These are phyloP conservation scores for Neostapfia colusana DNA, from an alignment of 176 grass and related monocot genomes.

Conservation along the genomic window DNA sequence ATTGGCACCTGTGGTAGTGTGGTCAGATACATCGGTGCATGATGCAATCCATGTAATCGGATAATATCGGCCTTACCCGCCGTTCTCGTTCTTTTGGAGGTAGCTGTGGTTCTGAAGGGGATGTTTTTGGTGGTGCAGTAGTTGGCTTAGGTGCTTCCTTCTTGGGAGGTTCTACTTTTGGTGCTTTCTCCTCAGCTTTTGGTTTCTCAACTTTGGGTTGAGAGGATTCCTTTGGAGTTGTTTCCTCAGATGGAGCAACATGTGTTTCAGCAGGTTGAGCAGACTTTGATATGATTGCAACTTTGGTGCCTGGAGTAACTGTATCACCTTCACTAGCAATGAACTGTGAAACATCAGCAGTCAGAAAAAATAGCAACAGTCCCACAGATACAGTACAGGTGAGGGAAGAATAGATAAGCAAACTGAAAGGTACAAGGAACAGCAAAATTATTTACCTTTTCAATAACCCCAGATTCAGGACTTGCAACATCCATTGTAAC, in stretches of 20 bases:
- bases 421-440: constrained; percentile 17
- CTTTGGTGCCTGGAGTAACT: constrained; percentile 88
- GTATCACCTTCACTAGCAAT: constrained; percentile 87
- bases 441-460: constrained; percentile 57
- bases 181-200: constrained; percentile 51
- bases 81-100: constrained; percentile 97
- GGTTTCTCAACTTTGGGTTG: constrained; percentile 44
- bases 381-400: neutral
- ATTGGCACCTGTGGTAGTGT: constrained; percentile 68
- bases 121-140: constrained; percentile 48
- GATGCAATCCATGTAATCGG: neutral
- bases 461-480: constrained; percentile 80
- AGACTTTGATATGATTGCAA: constrained; percentile 97
- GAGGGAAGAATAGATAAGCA: neutral
- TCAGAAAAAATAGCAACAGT: constrained; percentile 20
- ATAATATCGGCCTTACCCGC: constrained; percentile 52
- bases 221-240: constrained; percentile 59
- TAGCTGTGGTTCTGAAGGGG: constrained; percentile 89
- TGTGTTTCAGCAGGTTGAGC: constrained; percentile 73
- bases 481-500: constrained; percentile 94
- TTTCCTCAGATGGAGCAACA: constrained; percentile 89
- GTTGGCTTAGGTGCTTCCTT: constrained; percentile 50
- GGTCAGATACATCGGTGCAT: neutral
- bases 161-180: constrained; percentile 55
- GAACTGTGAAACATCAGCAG: constrained; percentile 48